Evolutionary conservation across 176 grass and related monocot genomes (phyloP).

Genomic region (Bolboschoenus planiculmis): DNA sequence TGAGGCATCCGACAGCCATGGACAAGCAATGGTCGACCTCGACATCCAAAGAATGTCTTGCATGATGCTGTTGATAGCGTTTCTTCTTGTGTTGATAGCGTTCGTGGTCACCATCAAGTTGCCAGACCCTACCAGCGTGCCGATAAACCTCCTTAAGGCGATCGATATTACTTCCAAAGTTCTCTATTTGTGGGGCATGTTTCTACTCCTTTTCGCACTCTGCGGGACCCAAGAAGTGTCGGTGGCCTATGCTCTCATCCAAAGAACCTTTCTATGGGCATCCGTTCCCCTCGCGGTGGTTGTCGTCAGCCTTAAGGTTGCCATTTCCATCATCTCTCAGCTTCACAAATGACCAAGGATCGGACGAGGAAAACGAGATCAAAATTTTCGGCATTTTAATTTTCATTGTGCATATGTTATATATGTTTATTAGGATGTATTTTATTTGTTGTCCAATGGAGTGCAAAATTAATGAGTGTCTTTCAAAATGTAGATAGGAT

Average conservation of each 20-base stretch:
- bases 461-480: neutral
- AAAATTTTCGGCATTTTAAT: neutral
- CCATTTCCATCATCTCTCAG: neutral
- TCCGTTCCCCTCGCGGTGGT: neutral
- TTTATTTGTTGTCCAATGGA: neutral
- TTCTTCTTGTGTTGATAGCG: neutral
- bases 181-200: neutral
- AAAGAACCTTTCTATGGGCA: constrained; percentile 1
- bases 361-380: neutral
- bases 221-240: neutral
- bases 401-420: neutral
- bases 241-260: neutral
- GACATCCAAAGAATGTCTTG: neutral
- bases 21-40: neutral
- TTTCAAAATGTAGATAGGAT: neutral
- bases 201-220: neutral
- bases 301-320: neutral
- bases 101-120: neutral
- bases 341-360: neutral
- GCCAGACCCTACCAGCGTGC: neutral
- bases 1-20: neutral
- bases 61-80: neutral
- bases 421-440: neutral
- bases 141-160: neutral
- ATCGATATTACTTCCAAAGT: neutral